phyloP scores from a whole-genome alignment of 345 rosid species.

The Syzygium oleosum region DNA sequence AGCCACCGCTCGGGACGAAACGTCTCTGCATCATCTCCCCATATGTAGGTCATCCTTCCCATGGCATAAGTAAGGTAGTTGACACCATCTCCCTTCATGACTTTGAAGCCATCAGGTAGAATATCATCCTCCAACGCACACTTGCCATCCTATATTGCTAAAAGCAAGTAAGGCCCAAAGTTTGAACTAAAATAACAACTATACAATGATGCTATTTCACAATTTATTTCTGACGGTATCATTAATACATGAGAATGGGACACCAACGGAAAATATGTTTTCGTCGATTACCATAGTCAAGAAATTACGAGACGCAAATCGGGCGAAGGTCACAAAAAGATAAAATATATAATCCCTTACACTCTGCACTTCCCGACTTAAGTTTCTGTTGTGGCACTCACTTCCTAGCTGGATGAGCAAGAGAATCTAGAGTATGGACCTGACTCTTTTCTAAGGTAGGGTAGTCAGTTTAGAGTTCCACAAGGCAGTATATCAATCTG shows the following conservation, averaged over 20 bases:
- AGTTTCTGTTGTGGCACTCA: background rate
- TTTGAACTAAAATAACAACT: background rate
- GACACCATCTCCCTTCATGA: slow-evolving; percentile 23
- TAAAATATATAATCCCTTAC: background rate
- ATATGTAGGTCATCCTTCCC: slow-evolving; percentile 30
- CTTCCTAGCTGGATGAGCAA: background rate
- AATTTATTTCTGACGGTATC: background rate
- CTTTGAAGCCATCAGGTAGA: slow-evolving; percentile 28
- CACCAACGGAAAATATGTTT: background rate
- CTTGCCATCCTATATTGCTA: slow-evolving; percentile 20
- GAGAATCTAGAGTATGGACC: background rate
- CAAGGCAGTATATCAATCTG: background rate
- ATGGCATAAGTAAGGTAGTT: slow-evolving; percentile 21
- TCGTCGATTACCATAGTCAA: background rate
- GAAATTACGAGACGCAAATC: background rate
- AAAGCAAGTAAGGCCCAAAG: background rate
- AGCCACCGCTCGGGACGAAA: slow-evolving; percentile 37
- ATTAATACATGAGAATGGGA: background rate
- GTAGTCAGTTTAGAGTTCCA: background rate
- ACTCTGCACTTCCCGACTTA: background rate
- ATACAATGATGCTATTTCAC: background rate
- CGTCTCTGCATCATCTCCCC: slow-evolving; percentile 33
- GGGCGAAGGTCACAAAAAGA: background rate
- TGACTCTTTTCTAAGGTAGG: background rate
- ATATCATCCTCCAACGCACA: slow-evolving; percentile 19